These are phyloP conservation scores for Boehmeria nivea DNA, from an alignment of 306 rosid genomes.

Conservation along the genomic window DNA sequence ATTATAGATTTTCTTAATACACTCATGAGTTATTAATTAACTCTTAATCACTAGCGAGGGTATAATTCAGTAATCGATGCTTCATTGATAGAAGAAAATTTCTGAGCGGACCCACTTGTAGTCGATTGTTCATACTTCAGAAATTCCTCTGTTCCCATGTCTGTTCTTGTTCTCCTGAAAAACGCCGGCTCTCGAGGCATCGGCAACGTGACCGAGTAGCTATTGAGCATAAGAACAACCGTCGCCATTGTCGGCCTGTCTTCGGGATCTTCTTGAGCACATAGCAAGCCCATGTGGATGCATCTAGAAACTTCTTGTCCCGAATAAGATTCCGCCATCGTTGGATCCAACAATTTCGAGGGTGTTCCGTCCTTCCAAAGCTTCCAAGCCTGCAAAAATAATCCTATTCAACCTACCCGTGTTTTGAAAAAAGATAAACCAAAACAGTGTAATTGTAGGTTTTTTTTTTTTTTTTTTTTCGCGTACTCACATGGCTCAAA, in stretches of 20 bases:
- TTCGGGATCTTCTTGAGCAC: constrained; percentile 27
- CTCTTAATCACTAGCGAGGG: no score
- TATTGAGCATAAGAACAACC: constrained; percentile 22
- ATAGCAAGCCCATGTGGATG: constrained; percentile 27
- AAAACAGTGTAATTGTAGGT: no score
- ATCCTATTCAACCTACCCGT: neutral
- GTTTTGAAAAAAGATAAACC: no score
- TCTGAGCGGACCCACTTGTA: no score
- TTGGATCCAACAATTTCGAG: constrained; percentile 19
- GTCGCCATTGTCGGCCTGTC: constrained; percentile 35
- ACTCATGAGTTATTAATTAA: no score
- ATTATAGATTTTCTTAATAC: no score
- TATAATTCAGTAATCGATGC: no score
- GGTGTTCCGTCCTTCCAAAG: constrained; percentile 33
- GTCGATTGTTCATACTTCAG: no score
- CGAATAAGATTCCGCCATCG: constrained; percentile 12
- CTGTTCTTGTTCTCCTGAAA: no score
- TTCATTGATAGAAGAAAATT: no score
- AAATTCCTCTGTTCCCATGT: no score
- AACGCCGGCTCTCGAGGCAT: constrained; percentile 16
- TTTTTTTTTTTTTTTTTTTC: no score
- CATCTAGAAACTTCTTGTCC: neutral
- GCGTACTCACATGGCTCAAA: constrained; percentile 3
- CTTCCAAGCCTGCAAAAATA: constrained; percentile 42
- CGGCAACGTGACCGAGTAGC: constrained; percentile 9